Percentiles rank a stretch among this genome's conserved stretches.
These are phyloP conservation scores for Polyporus tsugae DNA, from an alignment of 1,284 basidiomycete genomes.

Conservation along the genomic window DNA sequence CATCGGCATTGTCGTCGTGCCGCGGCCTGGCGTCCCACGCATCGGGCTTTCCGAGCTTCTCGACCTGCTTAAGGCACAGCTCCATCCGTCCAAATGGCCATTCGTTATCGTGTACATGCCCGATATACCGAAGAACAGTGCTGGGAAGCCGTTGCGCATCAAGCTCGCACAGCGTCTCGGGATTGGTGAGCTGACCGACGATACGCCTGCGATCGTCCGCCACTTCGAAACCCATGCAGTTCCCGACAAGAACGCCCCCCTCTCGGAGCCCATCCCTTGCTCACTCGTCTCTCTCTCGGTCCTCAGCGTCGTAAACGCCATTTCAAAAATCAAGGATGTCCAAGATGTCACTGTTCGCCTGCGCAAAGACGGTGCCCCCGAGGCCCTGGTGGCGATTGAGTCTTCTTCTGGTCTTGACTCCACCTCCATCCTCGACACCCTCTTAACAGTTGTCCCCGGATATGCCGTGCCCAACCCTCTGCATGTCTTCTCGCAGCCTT, in stretches of 20 bases:
- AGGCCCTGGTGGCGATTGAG: constrained; percentile 46
- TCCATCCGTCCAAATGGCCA: constrained; percentile 58
- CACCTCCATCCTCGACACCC: constrained; percentile 32
- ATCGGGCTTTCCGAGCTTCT: constrained; percentile 51
- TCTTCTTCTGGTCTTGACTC: constrained; percentile 21
- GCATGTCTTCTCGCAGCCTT: constrained; percentile 36
- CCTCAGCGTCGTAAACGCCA: constrained; percentile 50
- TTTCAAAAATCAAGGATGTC: constrained; percentile 55
- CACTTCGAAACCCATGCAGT: constrained; percentile 50
- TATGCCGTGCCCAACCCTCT: constrained; percentile 49
- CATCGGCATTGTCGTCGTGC: constrained; percentile 52
- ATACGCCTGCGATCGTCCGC: constrained; percentile 43
- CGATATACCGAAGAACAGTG: constrained; percentile 53
- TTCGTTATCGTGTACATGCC: constrained; percentile 53
- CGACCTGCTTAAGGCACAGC: constrained; percentile 49
- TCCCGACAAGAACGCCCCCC: constrained; percentile 43
- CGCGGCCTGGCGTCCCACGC: constrained; percentile 42
- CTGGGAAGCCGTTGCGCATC: constrained; percentile 55
- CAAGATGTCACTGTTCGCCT: constrained; percentile 55
- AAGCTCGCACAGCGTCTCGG: constrained; percentile 50
- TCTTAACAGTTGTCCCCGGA: constrained; percentile 39
- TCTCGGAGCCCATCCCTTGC: constrained; percentile 50
- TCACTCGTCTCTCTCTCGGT: constrained; percentile 44
- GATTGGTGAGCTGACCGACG: constrained; percentile 47
- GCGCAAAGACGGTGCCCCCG: constrained; percentile 44